Conservation (phyloP, 495 filamentous ascomycete genomes). For the Neurospora sp. region DNA sequence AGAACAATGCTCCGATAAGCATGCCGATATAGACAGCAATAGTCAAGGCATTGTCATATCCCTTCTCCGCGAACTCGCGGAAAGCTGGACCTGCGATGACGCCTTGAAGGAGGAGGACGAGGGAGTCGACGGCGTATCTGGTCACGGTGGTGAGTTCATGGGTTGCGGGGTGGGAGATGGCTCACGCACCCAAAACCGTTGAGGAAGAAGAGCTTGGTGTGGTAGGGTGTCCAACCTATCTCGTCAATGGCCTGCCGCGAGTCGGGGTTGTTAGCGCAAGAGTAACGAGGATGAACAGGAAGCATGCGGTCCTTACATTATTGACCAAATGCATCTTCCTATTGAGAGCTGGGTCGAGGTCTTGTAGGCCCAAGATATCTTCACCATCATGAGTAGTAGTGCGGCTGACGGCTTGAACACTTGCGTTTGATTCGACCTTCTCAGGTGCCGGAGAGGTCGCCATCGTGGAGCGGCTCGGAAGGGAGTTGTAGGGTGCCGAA, state of each 20-base stretch:
- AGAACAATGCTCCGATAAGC: slow-evolving; percentile 63
- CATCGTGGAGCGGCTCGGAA: neutral
- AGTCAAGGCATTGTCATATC: slow-evolving; percentile 45
- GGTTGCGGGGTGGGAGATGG: neutral
- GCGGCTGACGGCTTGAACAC: neutral
- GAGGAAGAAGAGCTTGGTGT: slow-evolving; percentile 56
- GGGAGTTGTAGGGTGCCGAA: neutral
- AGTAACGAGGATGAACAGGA: neutral
- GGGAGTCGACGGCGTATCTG: slow-evolving; percentile 59
- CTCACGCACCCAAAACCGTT: slow-evolving; percentile 54
- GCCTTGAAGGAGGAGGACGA: slow-evolving; percentile 56
- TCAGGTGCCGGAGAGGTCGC: neutral
- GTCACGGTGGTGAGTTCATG: neutral
- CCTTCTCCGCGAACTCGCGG: slow-evolving; percentile 45
- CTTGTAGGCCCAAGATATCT: slow-evolving; percentile 40
- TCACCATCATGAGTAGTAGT: slow-evolving; percentile 8
- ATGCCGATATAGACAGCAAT: slow-evolving; percentile 62
- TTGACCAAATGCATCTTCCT: slow-evolving; percentile 63
- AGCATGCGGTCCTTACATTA: slow-evolving; percentile 37
- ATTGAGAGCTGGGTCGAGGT: slow-evolving; percentile 53
- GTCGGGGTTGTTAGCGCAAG: neutral
- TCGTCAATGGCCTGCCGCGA: slow-evolving; percentile 53
- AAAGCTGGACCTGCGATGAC: slow-evolving; percentile 50
- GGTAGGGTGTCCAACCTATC: slow-evolving; percentile 59
- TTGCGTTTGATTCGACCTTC: neutral